These are phyloP conservation scores for Dendrocalamus latiflorus DNA, from an alignment of 202 grass and related monocot genomes.

Conservation along the genomic window DNA sequence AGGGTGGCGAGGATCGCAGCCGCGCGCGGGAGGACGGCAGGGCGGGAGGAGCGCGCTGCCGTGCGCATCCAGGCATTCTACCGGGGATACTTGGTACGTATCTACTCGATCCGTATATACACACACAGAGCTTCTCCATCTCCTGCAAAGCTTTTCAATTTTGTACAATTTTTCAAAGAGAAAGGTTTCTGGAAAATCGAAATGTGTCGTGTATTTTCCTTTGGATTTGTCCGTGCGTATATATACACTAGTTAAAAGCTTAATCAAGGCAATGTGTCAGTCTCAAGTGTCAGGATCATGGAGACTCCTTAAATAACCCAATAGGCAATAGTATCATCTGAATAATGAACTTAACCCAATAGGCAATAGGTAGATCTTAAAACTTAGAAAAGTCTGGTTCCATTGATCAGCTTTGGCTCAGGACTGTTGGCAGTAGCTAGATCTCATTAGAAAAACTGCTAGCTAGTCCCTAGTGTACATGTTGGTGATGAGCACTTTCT, in stretches of 20 bases:
- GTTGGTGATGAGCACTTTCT: neutral
- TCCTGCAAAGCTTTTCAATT: neutral
- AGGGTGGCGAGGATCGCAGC: constrained; percentile 38
- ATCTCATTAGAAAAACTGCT: neutral
- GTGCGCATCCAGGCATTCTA: constrained; percentile 81
- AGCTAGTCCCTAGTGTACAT: neutral
- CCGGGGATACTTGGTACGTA: constrained; percentile 69
- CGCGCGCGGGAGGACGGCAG: neutral
- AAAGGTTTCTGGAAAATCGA: neutral
- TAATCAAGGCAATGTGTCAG: neutral
- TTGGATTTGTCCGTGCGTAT: neutral
- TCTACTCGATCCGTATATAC: neutral
- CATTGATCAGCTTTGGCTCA: neutral
- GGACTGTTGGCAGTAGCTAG: neutral
- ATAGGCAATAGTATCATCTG: too few relatives aligned
- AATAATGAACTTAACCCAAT: too few relatives aligned
- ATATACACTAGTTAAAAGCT: neutral
- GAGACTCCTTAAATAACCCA: neutral
- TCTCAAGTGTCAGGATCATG: neutral
- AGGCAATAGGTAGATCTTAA: neutral
- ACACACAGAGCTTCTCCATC: neutral
- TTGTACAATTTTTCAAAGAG: too few relatives aligned
- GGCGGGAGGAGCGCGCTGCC: constrained; percentile 55
- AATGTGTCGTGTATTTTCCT: neutral
- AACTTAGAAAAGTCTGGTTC: neutral